Evolutionary conservation across 192 early-diverging fungal species (phyloP).

Genomic region (Podila epigama): DNA sequence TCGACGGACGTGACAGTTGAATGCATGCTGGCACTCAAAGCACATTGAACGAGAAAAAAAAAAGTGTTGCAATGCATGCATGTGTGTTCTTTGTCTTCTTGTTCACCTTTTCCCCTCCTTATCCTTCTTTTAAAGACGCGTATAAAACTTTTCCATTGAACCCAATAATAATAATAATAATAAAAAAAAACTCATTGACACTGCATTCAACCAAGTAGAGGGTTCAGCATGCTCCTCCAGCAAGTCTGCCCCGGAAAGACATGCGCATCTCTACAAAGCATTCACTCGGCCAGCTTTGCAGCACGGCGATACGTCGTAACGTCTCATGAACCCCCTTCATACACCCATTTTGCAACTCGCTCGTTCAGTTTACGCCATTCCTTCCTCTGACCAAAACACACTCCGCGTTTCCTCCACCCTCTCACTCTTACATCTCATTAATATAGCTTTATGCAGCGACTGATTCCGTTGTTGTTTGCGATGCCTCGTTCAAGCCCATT

Average conservation of each 20-base stretch:
- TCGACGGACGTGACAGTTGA: no score
- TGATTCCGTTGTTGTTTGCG: conserved; percentile 58
- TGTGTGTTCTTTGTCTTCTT: neutral
- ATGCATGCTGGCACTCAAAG: neutral
- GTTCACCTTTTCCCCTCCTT: no score
- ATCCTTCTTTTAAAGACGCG: no score
- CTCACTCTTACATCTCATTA: neutral
- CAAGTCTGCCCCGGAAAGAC: conserved; percentile 65
- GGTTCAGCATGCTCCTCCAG: conserved; percentile 56
- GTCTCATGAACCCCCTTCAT: neutral
- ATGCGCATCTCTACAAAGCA: conserved; percentile 53
- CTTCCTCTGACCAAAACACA: no score
- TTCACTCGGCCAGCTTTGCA: conserved; percentile 49
- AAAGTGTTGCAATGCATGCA: neutral
- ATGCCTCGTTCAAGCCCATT: conserved; percentile 51
- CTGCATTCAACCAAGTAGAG: neutral
- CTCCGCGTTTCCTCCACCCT: no score
- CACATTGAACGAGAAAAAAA: neutral
- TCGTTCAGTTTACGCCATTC: neutral
- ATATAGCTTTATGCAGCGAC: conserved; percentile 59
- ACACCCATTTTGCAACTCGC: no score
- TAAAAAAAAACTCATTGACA: no score
- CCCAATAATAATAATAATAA: no score
- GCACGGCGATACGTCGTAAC: conserved; percentile 59
- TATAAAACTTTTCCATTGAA: no score